phyloP scores from a whole-genome alignment of 495 filamentous ascomycete genomes.

The Penicillium antarcticum region DNA sequence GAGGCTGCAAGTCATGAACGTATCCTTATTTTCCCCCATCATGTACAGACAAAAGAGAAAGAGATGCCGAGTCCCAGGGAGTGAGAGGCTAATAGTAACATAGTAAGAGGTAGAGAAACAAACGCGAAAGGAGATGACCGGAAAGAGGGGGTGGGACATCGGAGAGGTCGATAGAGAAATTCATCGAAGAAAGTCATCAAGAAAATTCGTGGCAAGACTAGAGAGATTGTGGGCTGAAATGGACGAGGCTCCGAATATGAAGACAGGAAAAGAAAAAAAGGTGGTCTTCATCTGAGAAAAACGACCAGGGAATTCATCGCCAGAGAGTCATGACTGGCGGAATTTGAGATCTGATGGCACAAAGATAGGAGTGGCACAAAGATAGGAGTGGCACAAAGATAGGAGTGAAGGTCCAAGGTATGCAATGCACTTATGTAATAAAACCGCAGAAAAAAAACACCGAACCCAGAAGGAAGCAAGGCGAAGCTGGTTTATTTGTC shows the following conservation, averaged over 20 bases:
- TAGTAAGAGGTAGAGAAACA: constrained; percentile 10
- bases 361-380: constrained; percentile 24
- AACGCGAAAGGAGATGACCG: constrained; percentile 5
- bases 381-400: constrained; percentile 21
- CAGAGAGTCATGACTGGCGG: constrained; percentile 43
- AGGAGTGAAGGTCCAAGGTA: constrained; percentile 28
- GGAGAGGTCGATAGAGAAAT: background rate
- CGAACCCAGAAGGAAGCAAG: constrained; percentile 13
- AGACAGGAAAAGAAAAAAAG: constrained; percentile 14
- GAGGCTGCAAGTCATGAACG: constrained; percentile 13
- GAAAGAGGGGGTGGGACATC: constrained; percentile 5
- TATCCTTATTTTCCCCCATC: constrained; percentile 23
- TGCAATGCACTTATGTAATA: constrained; percentile 26
- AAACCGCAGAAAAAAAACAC: constrained; percentile 13
- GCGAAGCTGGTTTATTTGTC: constrained; percentile 47
- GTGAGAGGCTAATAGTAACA: constrained; percentile 11
- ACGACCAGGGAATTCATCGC: constrained; percentile 25
- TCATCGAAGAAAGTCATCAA: constrained; percentile 1
- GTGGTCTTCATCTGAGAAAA: constrained; percentile 17
- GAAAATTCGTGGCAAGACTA: constrained; percentile 5
- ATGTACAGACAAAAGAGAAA: constrained; percentile 27
- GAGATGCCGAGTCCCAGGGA: constrained; percentile 1
- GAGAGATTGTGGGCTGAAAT: constrained; percentile 23
- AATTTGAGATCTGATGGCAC: constrained; percentile 19
- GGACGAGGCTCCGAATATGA: constrained; percentile 15